Conservation (phyloP, 2,329 filamentous ascomycete species). For the Exophiala calicioides region DNA sequence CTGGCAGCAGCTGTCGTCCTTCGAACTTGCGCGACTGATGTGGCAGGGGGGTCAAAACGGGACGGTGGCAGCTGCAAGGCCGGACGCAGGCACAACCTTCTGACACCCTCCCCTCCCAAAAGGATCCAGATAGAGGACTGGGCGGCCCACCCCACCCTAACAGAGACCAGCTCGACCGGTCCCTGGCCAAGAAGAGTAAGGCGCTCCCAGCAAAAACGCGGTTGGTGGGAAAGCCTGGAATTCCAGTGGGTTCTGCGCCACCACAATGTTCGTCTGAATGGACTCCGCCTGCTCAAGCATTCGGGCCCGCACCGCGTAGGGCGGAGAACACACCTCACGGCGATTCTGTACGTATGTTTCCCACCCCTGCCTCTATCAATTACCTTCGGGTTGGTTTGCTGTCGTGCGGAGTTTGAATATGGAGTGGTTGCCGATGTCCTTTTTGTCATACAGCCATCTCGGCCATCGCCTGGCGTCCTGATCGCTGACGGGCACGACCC, state of each 20-base stretch:
- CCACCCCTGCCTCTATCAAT: constrained; percentile 6
- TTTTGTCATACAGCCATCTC: constrained; percentile 17
- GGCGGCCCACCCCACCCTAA: constrained; percentile 6
- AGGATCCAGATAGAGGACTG: constrained; percentile 2
- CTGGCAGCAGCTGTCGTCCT: constrained; percentile 19
- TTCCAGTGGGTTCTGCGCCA: constrained; percentile 14
- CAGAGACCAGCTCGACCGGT: constrained; percentile 8
- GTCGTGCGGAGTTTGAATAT: constrained; percentile 5
- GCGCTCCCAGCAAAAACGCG: constrained; percentile 4
- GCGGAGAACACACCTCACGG: constrained; percentile 3
- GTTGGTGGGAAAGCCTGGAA: constrained; percentile 17
- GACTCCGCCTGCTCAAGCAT: constrained; percentile 10
- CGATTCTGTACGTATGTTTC: constrained; percentile 2
- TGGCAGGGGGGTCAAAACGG: constrained; percentile 21
- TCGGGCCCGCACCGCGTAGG: not conserved
- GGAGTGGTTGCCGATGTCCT: constrained; percentile 13
- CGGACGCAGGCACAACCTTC: constrained; percentile 17
- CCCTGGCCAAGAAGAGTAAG: constrained; percentile 11
- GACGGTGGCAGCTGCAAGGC: constrained; percentile 11
- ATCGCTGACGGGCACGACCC: constrained; percentile 14
- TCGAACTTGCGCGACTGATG: constrained; percentile 17
- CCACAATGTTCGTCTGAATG: constrained; percentile 2
- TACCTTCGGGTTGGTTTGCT: not conserved
- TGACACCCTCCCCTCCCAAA: constrained; percentile 1
- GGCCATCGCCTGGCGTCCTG: constrained; percentile 13